Percentiles rank a stretch among this genome's conserved stretches.
phyloP scores from a whole-genome alignment of 305 asterid genomes.

The Fraxinus velutina region DNA sequence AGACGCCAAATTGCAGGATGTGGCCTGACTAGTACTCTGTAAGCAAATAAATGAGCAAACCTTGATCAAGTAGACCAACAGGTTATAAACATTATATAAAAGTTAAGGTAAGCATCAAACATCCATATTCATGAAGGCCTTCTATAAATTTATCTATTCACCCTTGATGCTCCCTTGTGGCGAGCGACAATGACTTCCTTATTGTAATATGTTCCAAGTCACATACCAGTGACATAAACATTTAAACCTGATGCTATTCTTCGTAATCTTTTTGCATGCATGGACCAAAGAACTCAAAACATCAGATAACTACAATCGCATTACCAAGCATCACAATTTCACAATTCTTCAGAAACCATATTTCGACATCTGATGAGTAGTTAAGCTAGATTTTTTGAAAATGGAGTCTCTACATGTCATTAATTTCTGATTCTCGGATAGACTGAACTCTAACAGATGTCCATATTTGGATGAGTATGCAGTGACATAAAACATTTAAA shows the following conservation, averaged over 20 bases:
- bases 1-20: constrained; percentile 99
- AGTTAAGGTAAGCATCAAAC: neutral
- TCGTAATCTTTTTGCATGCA: neutral
- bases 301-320: neutral
- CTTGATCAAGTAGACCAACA: neutral
- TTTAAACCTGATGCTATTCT: neutral
- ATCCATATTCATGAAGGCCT: neutral
- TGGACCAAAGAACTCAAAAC: neutral
- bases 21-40: constrained; percentile 89
- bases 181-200: neutral
- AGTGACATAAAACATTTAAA: neutral
- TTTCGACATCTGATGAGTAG: neutral
- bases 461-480: neutral
- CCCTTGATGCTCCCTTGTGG: neutral
- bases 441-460: neutral
- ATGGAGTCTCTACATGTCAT: neutral
- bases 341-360: neutral
- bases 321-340: neutral
- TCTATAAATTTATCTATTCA: neutral
- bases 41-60: constrained; percentile 9
- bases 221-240: neutral
- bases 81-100: neutral
- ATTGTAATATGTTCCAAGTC: neutral
- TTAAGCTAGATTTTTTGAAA: neutral
- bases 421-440: neutral